Conservation (phyloP, 345 rosid genomes). For the Dovyalis caffra region DNA sequence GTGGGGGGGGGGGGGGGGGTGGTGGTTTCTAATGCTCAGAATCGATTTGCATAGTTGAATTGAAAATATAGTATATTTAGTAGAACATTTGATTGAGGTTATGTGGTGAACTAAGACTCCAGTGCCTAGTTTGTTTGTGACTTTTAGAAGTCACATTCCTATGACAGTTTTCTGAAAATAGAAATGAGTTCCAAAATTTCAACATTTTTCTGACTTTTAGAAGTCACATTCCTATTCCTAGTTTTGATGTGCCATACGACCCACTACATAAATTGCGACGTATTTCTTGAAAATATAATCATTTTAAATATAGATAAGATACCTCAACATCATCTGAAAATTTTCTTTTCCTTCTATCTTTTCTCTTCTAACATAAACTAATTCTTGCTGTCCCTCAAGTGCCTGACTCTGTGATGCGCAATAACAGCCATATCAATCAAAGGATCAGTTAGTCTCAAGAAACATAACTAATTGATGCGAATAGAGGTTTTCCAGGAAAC, state of each 20-base stretch:
- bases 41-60: too few relatives aligned
- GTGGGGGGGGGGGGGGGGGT: too few relatives aligned
- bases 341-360: not conserved
- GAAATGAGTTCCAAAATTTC: not conserved
- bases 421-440: not conserved
- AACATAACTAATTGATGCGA: too few relatives aligned
- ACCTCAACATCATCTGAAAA: too few relatives aligned
- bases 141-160: not conserved
- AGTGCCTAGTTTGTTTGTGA: not conserved
- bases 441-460: not conserved
- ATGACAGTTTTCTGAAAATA: not conserved
- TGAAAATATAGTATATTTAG: too few relatives aligned
- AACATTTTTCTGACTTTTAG: not conserved
- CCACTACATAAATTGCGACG: not conserved
- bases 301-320: too few relatives aligned
- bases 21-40: too few relatives aligned
- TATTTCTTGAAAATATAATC: too few relatives aligned
- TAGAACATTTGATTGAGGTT: too few relatives aligned
- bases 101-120: not conserved
- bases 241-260: not conserved
- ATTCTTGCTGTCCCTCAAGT: not conserved
- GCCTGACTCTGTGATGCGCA: not conserved
- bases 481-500: too few relatives aligned
- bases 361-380: not conserved
- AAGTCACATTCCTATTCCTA: too few relatives aligned